Base-by-base conservation (phyloP, 148 eudicot species). In the Euryodendron excelsum region DNA sequence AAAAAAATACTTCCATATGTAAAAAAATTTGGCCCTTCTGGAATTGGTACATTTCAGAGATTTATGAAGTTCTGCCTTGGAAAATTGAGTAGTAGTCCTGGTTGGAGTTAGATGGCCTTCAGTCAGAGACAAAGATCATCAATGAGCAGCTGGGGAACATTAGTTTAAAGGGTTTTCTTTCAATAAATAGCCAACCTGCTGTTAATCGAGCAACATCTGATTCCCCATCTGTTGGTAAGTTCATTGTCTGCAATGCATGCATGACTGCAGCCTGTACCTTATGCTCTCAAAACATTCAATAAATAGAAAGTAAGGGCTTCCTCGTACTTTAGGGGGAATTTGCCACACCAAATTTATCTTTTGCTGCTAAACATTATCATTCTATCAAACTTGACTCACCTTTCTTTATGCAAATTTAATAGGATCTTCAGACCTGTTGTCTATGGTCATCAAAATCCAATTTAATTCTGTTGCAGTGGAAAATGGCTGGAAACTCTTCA, bases 51-150 rank as follows among this genome's bases (percentile, higher is more conserved):
- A n/a, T n/a, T n/a, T n/a, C 91, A 94, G 98, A 90, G 73, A 84
- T 95, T 95, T 83, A 80, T 74, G 88, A 84, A 82, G 71, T 95
- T 72, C 85, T 95, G 96, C 85, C 89, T 88, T 47, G 99, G 99
- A 60, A 87, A 90, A 82, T 88, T 95, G 82, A 91, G 31, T 87
- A 95, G 88, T 79, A 91, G 84, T 84, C 99, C 99, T 95, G 99
- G 99, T 95, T 96, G 58, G 99, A 95, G 78, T 69, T 95, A 37
- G 99, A 91, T 79, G 96, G 96, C 78, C 99, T 95, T 89, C 99
- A 95, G 87, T 92, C 97, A 78, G 99, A 95, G 86, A 93, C 99
- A 69, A 90, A 90, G 83, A 91, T 90, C 78, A 95, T 95, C 14
- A 84, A 87, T 76, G 94, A 95, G 50, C 85, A 91, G 68, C 87